Percentiles rank a stretch among this genome's conserved stretches.
Evolutionary conservation across 208 protist species (phyloP).

Genomic region (Trypanosoma lewisi): DNA sequence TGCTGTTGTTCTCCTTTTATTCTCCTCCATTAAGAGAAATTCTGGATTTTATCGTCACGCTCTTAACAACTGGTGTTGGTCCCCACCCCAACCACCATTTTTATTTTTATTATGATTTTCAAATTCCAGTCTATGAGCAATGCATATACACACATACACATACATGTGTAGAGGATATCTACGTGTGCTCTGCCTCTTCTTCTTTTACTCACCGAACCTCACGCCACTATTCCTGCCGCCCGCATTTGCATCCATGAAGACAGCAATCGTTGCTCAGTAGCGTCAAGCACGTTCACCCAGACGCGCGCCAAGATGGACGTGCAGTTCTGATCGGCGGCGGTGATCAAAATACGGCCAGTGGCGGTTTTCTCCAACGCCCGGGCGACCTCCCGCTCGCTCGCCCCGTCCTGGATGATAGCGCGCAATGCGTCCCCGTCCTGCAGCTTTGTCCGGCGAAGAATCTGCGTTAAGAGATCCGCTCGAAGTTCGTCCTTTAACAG

Average conservation of each 20-base stretch:
- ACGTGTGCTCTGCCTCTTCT: neutral
- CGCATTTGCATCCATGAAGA: conserved; percentile 45
- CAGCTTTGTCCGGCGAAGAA: conserved; percentile 52
- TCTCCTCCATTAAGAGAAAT: no score
- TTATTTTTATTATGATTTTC: no score
- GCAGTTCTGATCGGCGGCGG: conserved; percentile 32
- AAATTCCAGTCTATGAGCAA: no score
- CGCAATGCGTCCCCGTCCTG: conserved; percentile 48
- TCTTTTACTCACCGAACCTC: neutral
- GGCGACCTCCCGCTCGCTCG: conserved; percentile 67
- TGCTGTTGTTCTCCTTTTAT: no score
- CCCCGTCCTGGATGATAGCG: conserved; percentile 34
- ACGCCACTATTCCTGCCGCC: conserved; percentile 10
- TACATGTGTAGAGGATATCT: no score
- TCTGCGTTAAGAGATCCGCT: conserved; percentile 65
- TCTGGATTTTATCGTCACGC: no score
- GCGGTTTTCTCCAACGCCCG: conserved; percentile 42
- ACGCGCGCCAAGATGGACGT: conserved; percentile 28
- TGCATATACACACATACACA: no score
- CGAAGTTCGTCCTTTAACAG: conserved; percentile 33
- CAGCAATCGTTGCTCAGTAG: conserved; percentile 50
- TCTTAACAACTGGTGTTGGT: no score
- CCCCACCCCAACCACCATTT: no score
- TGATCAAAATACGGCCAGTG: conserved; percentile 42
- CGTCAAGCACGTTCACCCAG: conserved; percentile 45